Evolutionary conservation across 805 yeast genomes (phyloP).

Genomic region (Metschnikowia rubicola): DNA sequence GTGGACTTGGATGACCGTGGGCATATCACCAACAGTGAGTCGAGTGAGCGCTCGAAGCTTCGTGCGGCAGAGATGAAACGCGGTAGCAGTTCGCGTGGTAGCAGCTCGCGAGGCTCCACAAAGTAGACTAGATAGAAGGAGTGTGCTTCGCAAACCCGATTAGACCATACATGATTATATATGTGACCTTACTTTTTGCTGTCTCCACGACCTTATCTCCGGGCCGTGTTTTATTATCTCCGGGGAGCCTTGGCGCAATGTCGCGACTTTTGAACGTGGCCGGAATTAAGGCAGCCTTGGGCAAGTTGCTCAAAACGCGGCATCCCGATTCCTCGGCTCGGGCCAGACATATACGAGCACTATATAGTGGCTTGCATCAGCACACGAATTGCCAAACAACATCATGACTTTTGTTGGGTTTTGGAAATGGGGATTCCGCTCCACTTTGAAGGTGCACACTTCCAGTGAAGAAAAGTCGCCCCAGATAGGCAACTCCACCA

Average conservation of each 20-base stretch:
- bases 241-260: too few species aligned
- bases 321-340: background rate
- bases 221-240: too few species aligned
- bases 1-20: conserved; percentile 77
- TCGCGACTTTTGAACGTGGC: too few species aligned
- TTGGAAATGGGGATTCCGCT: conserved; percentile 39
- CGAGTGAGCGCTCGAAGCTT: conserved; percentile 40
- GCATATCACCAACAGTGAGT: conserved; percentile 50
- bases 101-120: background rate
- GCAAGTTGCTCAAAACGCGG: background rate
- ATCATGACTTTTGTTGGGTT: conserved; percentile 13
- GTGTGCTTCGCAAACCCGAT: too few species aligned
- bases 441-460: conserved; percentile 28
- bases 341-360: background rate
- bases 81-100: conserved; percentile 3
- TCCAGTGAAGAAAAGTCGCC: conserved; percentile 18
- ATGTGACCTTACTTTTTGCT: too few species aligned
- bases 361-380: background rate
- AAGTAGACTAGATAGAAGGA: background rate
- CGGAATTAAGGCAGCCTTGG: background rate
- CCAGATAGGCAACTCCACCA: conserved; percentile 4
- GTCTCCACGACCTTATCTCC: too few species aligned
- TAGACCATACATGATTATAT: too few species aligned
- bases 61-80: conserved; percentile 22
- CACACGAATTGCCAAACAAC: background rate